A percentile compares a stretch with the other conserved stretches of the same genome.
Evolutionary conservation across 225 moss, liverwort and hornwort species (phyloP).

Genomic region (Ulota crispa): DNA sequence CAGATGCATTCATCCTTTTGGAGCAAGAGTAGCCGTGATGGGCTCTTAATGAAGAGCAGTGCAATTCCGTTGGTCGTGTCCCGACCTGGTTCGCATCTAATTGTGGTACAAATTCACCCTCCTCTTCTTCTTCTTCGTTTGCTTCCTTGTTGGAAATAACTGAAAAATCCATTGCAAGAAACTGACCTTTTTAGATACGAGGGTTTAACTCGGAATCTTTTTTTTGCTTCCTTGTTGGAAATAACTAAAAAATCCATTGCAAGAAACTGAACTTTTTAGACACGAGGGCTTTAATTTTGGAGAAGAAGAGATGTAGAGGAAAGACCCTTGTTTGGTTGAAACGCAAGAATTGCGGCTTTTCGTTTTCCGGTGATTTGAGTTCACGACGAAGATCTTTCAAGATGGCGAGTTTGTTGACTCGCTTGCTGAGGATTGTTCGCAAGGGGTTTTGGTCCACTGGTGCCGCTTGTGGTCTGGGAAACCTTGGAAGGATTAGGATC

Average conservation of each 20-base stretch:
- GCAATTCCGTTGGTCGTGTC: not conserved
- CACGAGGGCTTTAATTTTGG: not conserved
- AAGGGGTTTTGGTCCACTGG: not conserved
- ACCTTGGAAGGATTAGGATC: not conserved
- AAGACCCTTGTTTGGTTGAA: not conserved
- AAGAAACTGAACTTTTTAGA: not conserved
- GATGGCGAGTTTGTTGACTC: not conserved
- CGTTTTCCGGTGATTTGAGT: not conserved
- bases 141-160: not conserved
- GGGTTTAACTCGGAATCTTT: not conserved
- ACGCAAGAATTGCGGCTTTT: not conserved
- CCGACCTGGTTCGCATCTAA: constrained; percentile 28
- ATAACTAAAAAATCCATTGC: not conserved
- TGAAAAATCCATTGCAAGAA: not conserved
- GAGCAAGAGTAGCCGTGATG: constrained; percentile 31
- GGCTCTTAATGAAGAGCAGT: constrained; percentile 2
- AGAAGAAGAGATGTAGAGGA: too few relatives aligned
- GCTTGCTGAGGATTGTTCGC: not conserved
- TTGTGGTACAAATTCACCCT: constrained; percentile 35
- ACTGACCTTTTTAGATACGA: not conserved
- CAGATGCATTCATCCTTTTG: constrained; percentile 28
- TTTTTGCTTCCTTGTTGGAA: too few relatives aligned
- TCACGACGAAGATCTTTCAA: not conserved
- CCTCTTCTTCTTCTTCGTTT: not conserved
- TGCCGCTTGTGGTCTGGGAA: constrained; percentile 6